phyloP scores from a whole-genome alignment of 257 asterid genomes.

The Buddleja alternifolia region DNA sequence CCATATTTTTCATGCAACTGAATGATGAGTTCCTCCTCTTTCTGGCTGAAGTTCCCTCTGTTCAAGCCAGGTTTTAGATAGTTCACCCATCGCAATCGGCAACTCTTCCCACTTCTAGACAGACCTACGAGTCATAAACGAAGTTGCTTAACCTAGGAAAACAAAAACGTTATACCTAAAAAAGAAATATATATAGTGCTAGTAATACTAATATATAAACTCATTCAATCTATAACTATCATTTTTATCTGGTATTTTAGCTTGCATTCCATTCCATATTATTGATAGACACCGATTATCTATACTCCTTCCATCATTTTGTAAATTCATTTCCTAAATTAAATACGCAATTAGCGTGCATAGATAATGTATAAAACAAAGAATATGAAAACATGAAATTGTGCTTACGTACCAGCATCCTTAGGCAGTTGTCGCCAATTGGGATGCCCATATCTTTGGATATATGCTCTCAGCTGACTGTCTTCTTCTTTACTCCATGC shows the following conservation, averaged over 20 bases:
- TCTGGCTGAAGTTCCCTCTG: neutral
- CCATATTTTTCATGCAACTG: neutral
- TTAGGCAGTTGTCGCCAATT: conserved; percentile 3
- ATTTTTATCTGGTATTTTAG: too few species aligned
- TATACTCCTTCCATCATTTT: too few species aligned
- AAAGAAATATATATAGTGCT: too few species aligned
- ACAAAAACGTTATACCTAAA: too few species aligned
- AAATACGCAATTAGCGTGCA: too few species aligned
- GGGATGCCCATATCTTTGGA: neutral
- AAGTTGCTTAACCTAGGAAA: too few species aligned
- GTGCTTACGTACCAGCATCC: too few species aligned
- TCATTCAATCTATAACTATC: neutral
- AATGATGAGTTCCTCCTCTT: conserved; percentile 8
- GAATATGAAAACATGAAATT: too few species aligned
- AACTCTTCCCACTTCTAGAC: conserved; percentile 17
- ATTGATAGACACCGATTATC: too few species aligned
- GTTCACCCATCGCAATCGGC: conserved; percentile 12
- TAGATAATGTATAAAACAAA: too few species aligned
- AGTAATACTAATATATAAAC: neutral
- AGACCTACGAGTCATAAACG: neutral
- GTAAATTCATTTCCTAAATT: too few species aligned
- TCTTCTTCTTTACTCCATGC: conserved; percentile 13
- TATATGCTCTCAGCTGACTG: neutral
- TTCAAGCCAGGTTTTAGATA: neutral
- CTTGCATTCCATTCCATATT: too few species aligned